Base-by-base conservation (phyloP, 2,329 filamentous ascomycete genomes). In the Daldinia eschscholtzii region DNA sequence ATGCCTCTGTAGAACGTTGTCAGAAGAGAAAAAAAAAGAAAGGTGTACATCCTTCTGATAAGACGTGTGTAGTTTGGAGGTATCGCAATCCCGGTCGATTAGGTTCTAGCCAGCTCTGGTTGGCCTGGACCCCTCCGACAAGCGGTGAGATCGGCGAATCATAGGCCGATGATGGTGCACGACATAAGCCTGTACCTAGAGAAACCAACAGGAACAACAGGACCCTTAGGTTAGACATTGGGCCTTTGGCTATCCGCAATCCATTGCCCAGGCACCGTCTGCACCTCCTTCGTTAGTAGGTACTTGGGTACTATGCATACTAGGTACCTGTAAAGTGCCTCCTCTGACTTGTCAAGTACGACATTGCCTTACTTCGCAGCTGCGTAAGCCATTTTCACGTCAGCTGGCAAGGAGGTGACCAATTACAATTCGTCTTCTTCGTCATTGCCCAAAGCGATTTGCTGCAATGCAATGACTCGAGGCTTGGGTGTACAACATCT, bases 91-190 rank as follows among this genome's bases (percentile, higher is more conserved):
- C 64, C 44, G 58, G 61, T 61, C 61, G 28, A 39, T 68, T 59
- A 57, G 48, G 64, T 64, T 70, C 68, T 67, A 64, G 61, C 57
- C 61, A 50, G 26, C 6, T 44, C 33, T 67, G 37, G 52, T 60
- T 64, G 53, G 68, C 44, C 28, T 50, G 12, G 52, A 50, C 41
- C 60, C 18, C 52, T 61, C 66, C 60, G 64, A 70, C 64, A 64
- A 64, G 67, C 70, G 64, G 70, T 68, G 33, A 61, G 37, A 53
- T 64, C 62, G 70, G 72, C 68, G 73, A 74, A 72, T 73, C 65
- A 70, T 28, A 64, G 18, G 44, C 70, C 63, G 70, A 70, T 33
- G 15, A 61, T 65, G 55, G 65, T 53, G 61, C 68, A 67, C 55
- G 60, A 67, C 59, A 62, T 67, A 55, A 20, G 37, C 57, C 41